Percentiles rank a stretch among this genome's conserved stretches.
phyloP scores from a whole-genome alignment of 768 basidiomycete species.

The Rossbeevera mucosa region DNA sequence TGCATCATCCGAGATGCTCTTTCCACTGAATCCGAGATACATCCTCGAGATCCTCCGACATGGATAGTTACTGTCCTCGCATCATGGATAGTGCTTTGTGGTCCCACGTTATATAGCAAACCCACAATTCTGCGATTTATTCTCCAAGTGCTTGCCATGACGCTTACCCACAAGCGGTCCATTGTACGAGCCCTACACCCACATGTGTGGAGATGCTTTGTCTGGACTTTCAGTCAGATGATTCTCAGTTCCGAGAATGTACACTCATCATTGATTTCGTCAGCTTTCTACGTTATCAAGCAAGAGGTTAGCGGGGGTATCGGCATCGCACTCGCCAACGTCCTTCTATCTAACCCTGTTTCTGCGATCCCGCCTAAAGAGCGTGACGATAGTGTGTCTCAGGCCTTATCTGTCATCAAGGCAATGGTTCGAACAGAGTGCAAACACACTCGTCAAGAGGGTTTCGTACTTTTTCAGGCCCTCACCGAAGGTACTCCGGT shows the following conservation, averaged over 20 bases:
- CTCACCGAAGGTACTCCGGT: slow-evolving; percentile 29
- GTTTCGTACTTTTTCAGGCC: slow-evolving; percentile 33
- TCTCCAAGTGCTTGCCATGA: slow-evolving; percentile 31
- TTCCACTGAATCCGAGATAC: slow-evolving; percentile 15
- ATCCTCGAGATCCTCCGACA: slow-evolving; percentile 29
- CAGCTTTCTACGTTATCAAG: slow-evolving; percentile 39
- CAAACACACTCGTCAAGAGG: slow-evolving; percentile 28
- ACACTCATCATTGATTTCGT: slow-evolving; percentile 28
- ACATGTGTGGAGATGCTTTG: slow-evolving; percentile 48
- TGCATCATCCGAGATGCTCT: slow-evolving; percentile 28
- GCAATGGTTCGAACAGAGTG: slow-evolving; percentile 34
- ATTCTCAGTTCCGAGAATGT: slow-evolving; percentile 17
- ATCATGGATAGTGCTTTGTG: slow-evolving; percentile 46
- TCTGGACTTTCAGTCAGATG: slow-evolving; percentile 52
- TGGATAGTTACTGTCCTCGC: slow-evolving; percentile 45
- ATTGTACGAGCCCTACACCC: slow-evolving; percentile 37
- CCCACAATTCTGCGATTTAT: slow-evolving; percentile 36
- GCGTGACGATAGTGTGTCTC: slow-evolving; percentile 25
- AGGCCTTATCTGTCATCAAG: slow-evolving; percentile 35
- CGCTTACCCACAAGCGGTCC: slow-evolving; percentile 33
- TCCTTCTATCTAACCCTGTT: slow-evolving; percentile 31
- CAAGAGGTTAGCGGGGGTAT: slow-evolving; percentile 46
- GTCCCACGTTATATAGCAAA: slow-evolving; percentile 40
- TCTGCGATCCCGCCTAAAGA: slow-evolving; percentile 3
- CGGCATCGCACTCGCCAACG: slow-evolving; percentile 37